Base-by-base conservation (phyloP, 805 yeast species). In the Blastobotrys muscicola region DNA sequence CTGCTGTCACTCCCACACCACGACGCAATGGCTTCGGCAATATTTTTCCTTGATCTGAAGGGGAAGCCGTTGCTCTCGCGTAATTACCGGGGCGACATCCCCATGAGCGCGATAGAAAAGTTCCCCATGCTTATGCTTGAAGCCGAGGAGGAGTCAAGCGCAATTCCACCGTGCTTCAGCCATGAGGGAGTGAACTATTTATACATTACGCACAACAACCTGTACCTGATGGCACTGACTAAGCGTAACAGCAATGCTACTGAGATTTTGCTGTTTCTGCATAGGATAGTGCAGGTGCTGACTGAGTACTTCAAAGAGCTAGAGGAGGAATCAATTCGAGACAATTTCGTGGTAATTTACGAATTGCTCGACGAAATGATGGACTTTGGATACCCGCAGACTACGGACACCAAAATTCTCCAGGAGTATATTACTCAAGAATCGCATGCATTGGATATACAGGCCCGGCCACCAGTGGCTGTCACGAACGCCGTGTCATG, bases 331-430 rank as follows among this genome's bases (percentile, higher is more conserved):
- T 54, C 76, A 12, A 73, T 85, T 2, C 64, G 74, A 15, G 95
- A 86, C 60, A 86, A 86, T 60, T 74, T 76, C 50, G 77, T 80
- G 30, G 67, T 86, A 39, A 74, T 86, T 6, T 82, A 81, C 61
- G 96, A 87, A 58, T 64, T 86, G n/a, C 62, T 86, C 36, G 96
- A 86, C 57, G 96, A 86, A 57, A 82, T 86, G 70, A 74, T 85
- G 76, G 96, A 87, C 60, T 82, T 75, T 61, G 96, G 96, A 7
- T 64, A 82, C n/a, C 78, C 86, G 1, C 96, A 87, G 62, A 68
- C 82, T 42, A 83, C 95, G 0, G 95, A 87, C 55, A 74, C 78
- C 41, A 82, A 80, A 49, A 74, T 87, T 9, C 68, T 87, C 43
- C 78, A 77, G 54, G 95, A 86, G 57, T 87, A 82, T 56, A 80